A percentile compares a stretch with the other conserved stretches of the same genome.
phyloP scores from a whole-genome alignment of 257 asterid species.

The Ilex aquifolium region DNA sequence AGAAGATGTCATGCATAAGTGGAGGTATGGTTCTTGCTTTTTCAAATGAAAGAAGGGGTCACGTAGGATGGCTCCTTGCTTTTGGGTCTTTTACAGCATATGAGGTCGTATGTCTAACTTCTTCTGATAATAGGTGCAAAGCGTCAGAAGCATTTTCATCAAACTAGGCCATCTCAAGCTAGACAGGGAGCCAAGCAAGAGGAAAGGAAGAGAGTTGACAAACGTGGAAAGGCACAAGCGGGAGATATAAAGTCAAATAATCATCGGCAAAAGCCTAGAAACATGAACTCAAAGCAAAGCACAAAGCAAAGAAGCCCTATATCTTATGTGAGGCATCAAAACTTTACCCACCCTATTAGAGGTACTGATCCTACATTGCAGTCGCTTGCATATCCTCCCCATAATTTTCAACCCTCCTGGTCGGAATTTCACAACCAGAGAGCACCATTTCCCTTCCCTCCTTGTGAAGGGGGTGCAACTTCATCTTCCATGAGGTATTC shows the following conservation, averaged over 20 bases:
- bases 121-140: constrained; percentile 22
- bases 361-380: constrained; percentile 20
- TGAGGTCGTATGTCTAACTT: not conserved
- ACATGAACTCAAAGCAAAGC: constrained; percentile 11
- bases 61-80: not conserved
- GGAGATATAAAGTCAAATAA: constrained; percentile 16
- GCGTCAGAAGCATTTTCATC: constrained; percentile 27
- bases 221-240: constrained; percentile 18
- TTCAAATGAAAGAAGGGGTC: not conserved
- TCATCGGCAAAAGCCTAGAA: constrained; percentile 13
- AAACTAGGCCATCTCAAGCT: constrained; percentile 20
- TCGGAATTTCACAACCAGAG: constrained; percentile 13
- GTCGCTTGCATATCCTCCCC: constrained; percentile 9
- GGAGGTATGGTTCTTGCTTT: constrained; percentile 23
- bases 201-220: constrained; percentile 12
- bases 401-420: constrained; percentile 13
- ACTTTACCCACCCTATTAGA: constrained; percentile 13
- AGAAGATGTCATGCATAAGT: constrained; percentile 19
- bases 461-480: constrained; percentile 12
- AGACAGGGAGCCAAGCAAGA: constrained; percentile 14
- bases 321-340: constrained; percentile 25
- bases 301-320: constrained; percentile 15
- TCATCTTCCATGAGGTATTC: constrained; percentile 11
- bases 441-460: constrained; percentile 7
- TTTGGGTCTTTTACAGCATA: constrained; percentile 6